Evolutionary conservation across 1,139 yeast genomes (phyloP).

Genomic region (Suhomyces guaymorum): DNA sequence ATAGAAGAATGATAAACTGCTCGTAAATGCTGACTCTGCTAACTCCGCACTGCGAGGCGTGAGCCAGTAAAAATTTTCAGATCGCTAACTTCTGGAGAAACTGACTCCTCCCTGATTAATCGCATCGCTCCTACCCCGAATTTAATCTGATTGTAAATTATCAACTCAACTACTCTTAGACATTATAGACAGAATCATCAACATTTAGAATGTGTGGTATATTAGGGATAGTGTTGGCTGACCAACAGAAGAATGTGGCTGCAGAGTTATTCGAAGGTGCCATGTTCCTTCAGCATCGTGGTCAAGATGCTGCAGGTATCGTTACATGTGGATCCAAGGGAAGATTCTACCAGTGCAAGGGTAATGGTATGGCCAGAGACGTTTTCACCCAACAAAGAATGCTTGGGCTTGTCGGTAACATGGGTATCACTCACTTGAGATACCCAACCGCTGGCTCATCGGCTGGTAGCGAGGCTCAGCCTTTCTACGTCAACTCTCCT

Average conservation of each 20-base stretch:
- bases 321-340: slow-evolving; percentile 95
- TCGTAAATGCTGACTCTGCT: slow-evolving; percentile 2
- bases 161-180: neutral
- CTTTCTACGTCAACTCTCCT: slow-evolving; percentile 96
- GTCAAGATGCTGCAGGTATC: slow-evolving; percentile 99
- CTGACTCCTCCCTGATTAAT: slow-evolving; percentile 6
- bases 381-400: slow-evolving; percentile 87
- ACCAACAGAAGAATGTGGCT: slow-evolving; percentile 72
- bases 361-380: slow-evolving; percentile 98
- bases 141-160: neutral
- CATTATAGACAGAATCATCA: neutral
- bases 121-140: slow-evolving; percentile 1
- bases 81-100: slow-evolving; percentile 5
- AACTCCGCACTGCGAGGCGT: neutral
- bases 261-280: slow-evolving; percentile 92
- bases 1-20: neutral
- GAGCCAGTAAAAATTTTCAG: slow-evolving; percentile 9
- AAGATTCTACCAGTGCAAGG: slow-evolving; percentile 93
- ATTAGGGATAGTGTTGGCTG: slow-evolving; percentile 81
- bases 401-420: slow-evolving; percentile 80
- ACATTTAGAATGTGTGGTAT: slow-evolving; percentile 80
- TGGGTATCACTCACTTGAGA: slow-evolving; percentile 94
- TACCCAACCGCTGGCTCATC: slow-evolving; percentile 99
- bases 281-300: slow-evolving; percentile 92
- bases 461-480: slow-evolving; percentile 97